A percentile compares a stretch with the other conserved stretches of the same genome.
phyloP scores from a whole-genome alignment of 805 yeast genomes.

The Tetrapisispora arboricola region DNA sequence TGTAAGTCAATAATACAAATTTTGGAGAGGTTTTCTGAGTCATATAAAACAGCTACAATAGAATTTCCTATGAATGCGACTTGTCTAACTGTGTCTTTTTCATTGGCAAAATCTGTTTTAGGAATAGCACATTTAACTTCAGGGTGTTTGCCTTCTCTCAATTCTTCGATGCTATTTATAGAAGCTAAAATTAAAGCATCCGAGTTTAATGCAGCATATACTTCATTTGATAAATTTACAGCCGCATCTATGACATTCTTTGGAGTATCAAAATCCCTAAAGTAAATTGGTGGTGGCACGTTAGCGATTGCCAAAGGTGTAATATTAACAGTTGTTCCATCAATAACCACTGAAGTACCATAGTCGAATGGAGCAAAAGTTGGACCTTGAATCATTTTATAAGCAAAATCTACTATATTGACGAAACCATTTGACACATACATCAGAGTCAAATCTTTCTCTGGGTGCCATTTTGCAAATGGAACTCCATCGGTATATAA shows the following conservation, averaged over 20 bases:
- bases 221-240: slow-evolving; percentile 46
- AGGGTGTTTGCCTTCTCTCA: slow-evolving; percentile 42
- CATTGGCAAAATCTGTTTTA: slow-evolving; percentile 30
- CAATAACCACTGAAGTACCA: slow-evolving; percentile 75
- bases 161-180: slow-evolving; percentile 33
- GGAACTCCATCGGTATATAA: slow-evolving; percentile 30
- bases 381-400: slow-evolving; percentile 58
- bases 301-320: slow-evolving; percentile 81
- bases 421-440: slow-evolving; percentile 45
- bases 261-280: slow-evolving; percentile 49
- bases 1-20: slow-evolving; percentile 41
- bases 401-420: slow-evolving; percentile 58
- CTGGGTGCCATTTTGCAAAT: slow-evolving; percentile 76
- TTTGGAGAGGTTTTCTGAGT: slow-evolving; percentile 41
- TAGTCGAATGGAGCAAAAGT: slow-evolving; percentile 54
- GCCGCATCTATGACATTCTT: slow-evolving; percentile 56
- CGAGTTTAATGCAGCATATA: slow-evolving; percentile 48
- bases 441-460: slow-evolving; percentile 68
- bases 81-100: slow-evolving; percentile 48
- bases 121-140: slow-evolving; percentile 27
- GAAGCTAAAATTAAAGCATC: slow-evolving; percentile 38
- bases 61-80: slow-evolving; percentile 45
- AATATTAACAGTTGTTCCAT: slow-evolving; percentile 57
- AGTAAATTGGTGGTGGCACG: slow-evolving; percentile 91
- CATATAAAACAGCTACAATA: slow-evolving; percentile 49